Evolutionary conservation across 2,329 filamentous ascomycete genomes (phyloP).

Genomic region (Phyllosticta citribraziliensis): DNA sequence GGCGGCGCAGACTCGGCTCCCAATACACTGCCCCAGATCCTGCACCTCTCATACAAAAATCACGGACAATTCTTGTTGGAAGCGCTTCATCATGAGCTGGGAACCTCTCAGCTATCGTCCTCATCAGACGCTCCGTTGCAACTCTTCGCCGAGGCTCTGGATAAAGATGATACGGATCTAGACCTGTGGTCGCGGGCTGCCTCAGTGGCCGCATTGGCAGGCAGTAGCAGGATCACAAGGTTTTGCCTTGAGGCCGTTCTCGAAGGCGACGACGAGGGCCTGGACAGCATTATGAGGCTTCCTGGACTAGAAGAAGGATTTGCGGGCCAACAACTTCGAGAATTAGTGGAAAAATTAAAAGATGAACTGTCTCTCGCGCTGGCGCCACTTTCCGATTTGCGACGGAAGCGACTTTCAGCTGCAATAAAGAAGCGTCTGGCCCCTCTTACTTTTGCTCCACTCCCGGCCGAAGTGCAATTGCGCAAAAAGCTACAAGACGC

Average conservation of each 20-base stretch:
- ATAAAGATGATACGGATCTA: slow-evolving; percentile 55
- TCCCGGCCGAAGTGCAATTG: slow-evolving; percentile 24
- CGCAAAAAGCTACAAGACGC: neutral
- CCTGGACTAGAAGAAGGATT: slow-evolving; percentile 49
- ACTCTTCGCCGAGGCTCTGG: slow-evolving; percentile 52
- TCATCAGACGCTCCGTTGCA: slow-evolving; percentile 30
- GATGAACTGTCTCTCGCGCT: slow-evolving; percentile 47
- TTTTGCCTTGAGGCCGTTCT: slow-evolving; percentile 56
- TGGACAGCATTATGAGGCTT: slow-evolving; percentile 44
- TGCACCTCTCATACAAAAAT: slow-evolving; percentile 93
- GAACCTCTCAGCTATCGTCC: slow-evolving; percentile 25
- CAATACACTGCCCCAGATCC: slow-evolving; percentile 75
- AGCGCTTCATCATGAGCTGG: slow-evolving; percentile 45
- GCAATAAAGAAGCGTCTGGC: slow-evolving; percentile 45
- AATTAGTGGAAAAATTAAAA: slow-evolving; percentile 40
- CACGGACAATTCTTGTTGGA: slow-evolving; percentile 89
- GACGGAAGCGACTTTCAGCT: slow-evolving; percentile 40
- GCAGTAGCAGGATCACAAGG: slow-evolving; percentile 48
- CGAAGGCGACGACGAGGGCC: slow-evolving; percentile 49
- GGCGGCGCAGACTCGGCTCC: slow-evolving; percentile 63
- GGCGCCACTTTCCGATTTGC: slow-evolving; percentile 39
- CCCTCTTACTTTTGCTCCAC: slow-evolving; percentile 36
- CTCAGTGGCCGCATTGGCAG: slow-evolving; percentile 46
- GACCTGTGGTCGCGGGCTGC: slow-evolving; percentile 55
- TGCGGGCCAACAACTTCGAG: slow-evolving; percentile 41